phyloP scores from a whole-genome alignment of 148 eudicot genomes.

The Gaultheria prostrata region DNA sequence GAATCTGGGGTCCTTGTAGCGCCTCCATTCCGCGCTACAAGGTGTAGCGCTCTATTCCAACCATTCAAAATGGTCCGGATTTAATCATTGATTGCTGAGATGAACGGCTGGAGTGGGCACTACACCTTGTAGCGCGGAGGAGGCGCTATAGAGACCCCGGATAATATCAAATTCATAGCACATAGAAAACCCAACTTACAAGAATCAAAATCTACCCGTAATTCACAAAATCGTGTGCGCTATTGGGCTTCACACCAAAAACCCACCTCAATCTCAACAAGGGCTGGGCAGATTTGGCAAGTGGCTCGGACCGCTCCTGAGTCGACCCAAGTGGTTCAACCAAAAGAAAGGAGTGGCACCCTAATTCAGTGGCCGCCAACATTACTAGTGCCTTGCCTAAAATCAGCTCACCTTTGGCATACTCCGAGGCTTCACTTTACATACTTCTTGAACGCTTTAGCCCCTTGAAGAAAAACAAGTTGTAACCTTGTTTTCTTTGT shows the following conservation, averaged over 20 bases:
- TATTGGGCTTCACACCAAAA: neutral
- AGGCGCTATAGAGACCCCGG: too few relatives aligned
- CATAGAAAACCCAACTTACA: neutral
- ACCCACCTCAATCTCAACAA: constrained; percentile 10
- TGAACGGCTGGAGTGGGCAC: too few relatives aligned
- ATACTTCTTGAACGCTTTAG: constrained; percentile 41
- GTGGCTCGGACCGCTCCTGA: constrained; percentile 14
- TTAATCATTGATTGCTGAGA: too few relatives aligned
- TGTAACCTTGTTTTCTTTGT: neutral
- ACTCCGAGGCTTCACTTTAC: constrained; percentile 32
- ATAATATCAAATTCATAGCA: neutral
- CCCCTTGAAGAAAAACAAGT: constrained; percentile 26
- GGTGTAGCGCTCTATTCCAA: too few relatives aligned
- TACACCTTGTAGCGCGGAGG: too few relatives aligned
- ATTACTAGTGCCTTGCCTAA: constrained; percentile 9
- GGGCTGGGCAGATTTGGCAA: constrained; percentile 17
- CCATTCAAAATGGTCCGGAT: too few relatives aligned
- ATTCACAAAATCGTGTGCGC: neutral
- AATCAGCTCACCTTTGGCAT: constrained; percentile 10
- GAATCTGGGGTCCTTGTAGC: too few relatives aligned
- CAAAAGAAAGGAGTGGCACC: neutral
- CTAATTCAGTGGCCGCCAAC: neutral
- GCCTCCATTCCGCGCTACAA: too few relatives aligned
- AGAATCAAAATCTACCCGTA: neutral
- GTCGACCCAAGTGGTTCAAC: constrained; percentile 5